Evolutionary conservation across 306 rosid genomes (phyloP).

Genomic region (Glycyrrhiza uralensis): DNA sequence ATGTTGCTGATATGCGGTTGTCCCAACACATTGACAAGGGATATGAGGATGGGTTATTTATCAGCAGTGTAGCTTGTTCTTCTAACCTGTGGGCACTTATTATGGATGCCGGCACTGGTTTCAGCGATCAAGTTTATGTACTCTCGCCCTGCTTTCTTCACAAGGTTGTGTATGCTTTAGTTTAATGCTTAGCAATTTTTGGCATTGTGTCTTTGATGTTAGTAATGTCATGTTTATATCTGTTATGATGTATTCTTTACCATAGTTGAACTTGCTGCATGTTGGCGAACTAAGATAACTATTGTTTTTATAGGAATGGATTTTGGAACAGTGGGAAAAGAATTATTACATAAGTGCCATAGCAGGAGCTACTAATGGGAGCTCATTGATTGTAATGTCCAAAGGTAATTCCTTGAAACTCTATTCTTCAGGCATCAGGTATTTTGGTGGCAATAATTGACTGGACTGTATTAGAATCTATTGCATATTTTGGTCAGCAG

Average conservation of each 20-base stretch:
- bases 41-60: constrained; percentile 71
- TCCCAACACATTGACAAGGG: constrained; percentile 87
- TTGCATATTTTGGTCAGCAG: not conserved
- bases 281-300: constrained; percentile 32
- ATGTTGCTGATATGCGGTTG: constrained; percentile 83
- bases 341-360: constrained; percentile 78
- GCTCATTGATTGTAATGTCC: constrained; percentile 89
- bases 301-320: constrained; percentile 71
- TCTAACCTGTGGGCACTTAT: constrained; percentile 87
- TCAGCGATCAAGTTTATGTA: constrained; percentile 74
- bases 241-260: not conserved
- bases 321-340: constrained; percentile 93
- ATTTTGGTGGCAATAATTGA: not conserved
- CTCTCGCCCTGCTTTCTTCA: constrained; percentile 72
- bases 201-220: not conserved
- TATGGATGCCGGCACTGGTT: constrained; percentile 98
- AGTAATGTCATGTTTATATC: constrained; percentile 1
- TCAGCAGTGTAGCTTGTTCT: constrained; percentile 74
- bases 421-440: not conserved
- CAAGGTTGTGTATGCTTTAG: constrained; percentile 51
- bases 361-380: constrained; percentile 76
- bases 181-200: not conserved
- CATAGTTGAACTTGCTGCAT: constrained; percentile 31
- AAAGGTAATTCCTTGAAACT: constrained; percentile 50
- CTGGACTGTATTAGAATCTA: not conserved